Base-by-base conservation (phyloP, 225 moss, liverwort and hornwort genomes). In the Pleurozium schreberi region DNA sequence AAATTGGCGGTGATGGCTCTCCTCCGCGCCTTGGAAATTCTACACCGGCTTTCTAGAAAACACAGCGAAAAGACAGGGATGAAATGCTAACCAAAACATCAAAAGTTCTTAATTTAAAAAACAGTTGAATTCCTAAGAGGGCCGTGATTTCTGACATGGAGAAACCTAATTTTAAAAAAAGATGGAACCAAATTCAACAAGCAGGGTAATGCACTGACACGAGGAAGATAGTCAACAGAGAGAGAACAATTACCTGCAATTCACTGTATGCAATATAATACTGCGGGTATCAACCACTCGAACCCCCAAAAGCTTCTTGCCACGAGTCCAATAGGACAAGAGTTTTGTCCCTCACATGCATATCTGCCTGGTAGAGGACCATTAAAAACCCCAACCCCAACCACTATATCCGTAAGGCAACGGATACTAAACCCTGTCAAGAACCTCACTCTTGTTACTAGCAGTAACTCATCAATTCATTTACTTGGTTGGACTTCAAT, bases 221-320 rank as follows among this genome's bases (percentile, higher is more conserved):
- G n/a, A 84, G 30, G 34, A 60, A 31, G 22, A 70, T 55, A 53
- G 68, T 67, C 68, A 38, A 84, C n/a, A n/a, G n/a, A n/a, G n/a
- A n/a, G 20, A 50, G n/a, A 70, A 38, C 50, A 12, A 45, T 47
- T 63, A 96, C 97, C 86, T 93, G 93, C 90, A 97, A 90, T 88
- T 97, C 97, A 84, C 93, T 95, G 71, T 94, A 96, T 61, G 97
- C 97, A 92, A 96, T 92, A 67, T 96, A 97, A 86, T 97, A 97
- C 53, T 95, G 97, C 23, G 96, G 97, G 76, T 97, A 97, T 89
- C 92, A 90, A 65, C 96, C 96, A 82, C 91, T 90, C 76, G 97
- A 75, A 70, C 97, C 96, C 65, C 95, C 95, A 85, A 97, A 96
- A 52, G 96, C 96, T 89, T 97, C 97, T 93, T 97, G 97, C 97